A percentile compares a stretch with the other conserved stretches of the same genome.
Evolutionary conservation across 2,329 filamentous ascomycete species (phyloP).

Genomic region (Beauveria sp.): DNA sequence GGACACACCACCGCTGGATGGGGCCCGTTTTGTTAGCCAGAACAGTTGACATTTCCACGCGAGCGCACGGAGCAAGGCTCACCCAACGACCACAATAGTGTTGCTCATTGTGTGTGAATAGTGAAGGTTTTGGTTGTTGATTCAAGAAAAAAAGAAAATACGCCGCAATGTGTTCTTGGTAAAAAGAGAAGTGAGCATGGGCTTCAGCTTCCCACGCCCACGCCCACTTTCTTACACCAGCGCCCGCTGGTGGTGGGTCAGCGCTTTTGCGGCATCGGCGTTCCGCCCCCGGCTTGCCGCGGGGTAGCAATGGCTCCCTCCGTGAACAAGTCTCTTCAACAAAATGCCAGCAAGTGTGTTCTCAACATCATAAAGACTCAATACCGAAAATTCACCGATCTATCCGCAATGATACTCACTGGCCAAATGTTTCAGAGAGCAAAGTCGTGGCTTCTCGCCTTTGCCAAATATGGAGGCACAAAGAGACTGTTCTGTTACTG

Average conservation of each 20-base stretch:
- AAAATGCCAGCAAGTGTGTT: no score
- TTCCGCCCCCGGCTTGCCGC: neutral
- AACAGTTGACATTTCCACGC: neutral
- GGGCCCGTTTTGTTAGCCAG: neutral
- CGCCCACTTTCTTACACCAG: neutral
- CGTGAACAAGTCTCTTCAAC: no score
- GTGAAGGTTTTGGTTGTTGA: neutral
- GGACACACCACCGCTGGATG: constrained; percentile 38
- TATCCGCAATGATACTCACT: no score
- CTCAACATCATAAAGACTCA: no score
- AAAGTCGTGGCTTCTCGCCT: no score
- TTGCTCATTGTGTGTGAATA: constrained; percentile 20
- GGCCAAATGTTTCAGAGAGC: no score
- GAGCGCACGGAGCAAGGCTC: constrained; percentile 10
- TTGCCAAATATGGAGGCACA: no score
- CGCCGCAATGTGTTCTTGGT: no score
- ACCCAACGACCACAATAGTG: constrained; percentile 28
- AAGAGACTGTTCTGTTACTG: no score
- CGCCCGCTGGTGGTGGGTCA: neutral
- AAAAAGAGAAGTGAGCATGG: neutral
- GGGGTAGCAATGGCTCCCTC: neutral
- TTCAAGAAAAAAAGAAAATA: neutral
- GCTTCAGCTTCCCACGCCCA: neutral
- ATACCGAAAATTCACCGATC: no score
- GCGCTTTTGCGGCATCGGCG: constrained; percentile 4